Evolutionary conservation across 805 yeast species (phyloP).

Genomic region (Metschnikowia baotianmanensis): DNA sequence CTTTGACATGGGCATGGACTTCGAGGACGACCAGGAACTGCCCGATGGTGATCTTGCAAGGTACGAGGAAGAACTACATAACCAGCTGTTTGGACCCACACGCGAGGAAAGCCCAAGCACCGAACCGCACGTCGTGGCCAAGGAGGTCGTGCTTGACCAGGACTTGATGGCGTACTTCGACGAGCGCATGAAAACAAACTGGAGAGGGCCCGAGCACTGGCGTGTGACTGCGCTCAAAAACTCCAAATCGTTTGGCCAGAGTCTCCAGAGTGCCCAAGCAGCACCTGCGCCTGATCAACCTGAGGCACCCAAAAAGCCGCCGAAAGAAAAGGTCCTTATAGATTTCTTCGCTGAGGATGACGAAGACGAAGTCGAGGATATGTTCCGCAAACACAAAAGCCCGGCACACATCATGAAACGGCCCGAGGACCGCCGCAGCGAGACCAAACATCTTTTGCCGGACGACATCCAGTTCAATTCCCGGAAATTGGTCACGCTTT

Average conservation of each 20-base stretch:
- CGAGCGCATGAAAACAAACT: slow-evolving; percentile 60
- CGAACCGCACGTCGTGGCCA: neutral
- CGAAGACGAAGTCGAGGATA: slow-evolving; percentile 26
- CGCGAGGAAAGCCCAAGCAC: slow-evolving; percentile 2
- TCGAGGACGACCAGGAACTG: slow-evolving; percentile 10
- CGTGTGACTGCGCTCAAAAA: slow-evolving; percentile 53
- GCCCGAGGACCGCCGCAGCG: slow-evolving; percentile 29
- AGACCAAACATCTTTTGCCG: slow-evolving; percentile 54
- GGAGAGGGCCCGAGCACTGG: slow-evolving; percentile 96
- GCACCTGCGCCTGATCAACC: slow-evolving; percentile 3
- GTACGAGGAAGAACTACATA: slow-evolving; percentile 8
- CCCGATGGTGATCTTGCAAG: slow-evolving; percentile 6
- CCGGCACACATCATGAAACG: slow-evolving; percentile 21
- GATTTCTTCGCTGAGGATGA: slow-evolving; percentile 36
- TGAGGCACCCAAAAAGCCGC: slow-evolving; percentile 18
- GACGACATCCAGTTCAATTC: slow-evolving; percentile 74
- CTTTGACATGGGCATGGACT: slow-evolving; percentile 25
- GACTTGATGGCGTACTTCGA: slow-evolving; percentile 83
- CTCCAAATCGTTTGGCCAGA: slow-evolving; percentile 28
- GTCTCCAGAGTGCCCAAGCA: slow-evolving; percentile 1
- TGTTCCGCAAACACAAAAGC: slow-evolving; percentile 35
- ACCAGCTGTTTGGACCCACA: neutral
- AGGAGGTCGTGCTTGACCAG: slow-evolving; percentile 43
- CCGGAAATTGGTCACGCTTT: slow-evolving; percentile 60
- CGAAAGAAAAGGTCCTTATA: slow-evolving; percentile 24